These are phyloP conservation scores for Xylaria castorea DNA, from an alignment of 495 filamentous ascomycete species.

Conservation along the genomic window DNA sequence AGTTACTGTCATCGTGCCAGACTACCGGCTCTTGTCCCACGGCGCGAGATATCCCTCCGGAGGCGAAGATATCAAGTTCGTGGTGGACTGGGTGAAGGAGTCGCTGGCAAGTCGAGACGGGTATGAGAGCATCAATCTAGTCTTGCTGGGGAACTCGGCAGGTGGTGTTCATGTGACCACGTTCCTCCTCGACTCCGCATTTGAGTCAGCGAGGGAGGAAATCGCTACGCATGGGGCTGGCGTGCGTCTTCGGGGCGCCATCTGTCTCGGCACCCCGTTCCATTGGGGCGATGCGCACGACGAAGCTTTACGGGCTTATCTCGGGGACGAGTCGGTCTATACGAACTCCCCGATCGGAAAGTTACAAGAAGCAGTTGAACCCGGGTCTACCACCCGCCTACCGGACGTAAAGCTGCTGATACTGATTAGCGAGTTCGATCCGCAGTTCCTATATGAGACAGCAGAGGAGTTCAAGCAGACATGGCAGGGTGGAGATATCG, in stretches of 20 bases:
- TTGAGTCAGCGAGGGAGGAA: slow-evolving; percentile 37
- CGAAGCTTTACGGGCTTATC: slow-evolving; percentile 38
- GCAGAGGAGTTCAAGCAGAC: slow-evolving; percentile 41
- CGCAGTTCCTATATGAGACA: slow-evolving; percentile 43
- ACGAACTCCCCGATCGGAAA: slow-evolving; percentile 41
- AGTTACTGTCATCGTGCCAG: slow-evolving; percentile 46
- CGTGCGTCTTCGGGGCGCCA: slow-evolving; percentile 42
- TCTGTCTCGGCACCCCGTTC: slow-evolving; percentile 49
- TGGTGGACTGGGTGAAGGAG: slow-evolving; percentile 45
- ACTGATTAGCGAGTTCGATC: slow-evolving; percentile 49
- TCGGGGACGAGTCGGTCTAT: slow-evolving; percentile 37
- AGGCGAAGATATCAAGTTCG: slow-evolving; percentile 47
- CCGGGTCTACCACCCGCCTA: slow-evolving; percentile 35
- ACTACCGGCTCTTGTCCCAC: slow-evolving; percentile 51
- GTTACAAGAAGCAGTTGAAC: slow-evolving; percentile 35
- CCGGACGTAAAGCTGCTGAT: slow-evolving; percentile 38
- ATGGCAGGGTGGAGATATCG: slow-evolving; percentile 40
- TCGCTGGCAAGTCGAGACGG: slow-evolving; percentile 30
- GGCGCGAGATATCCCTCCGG: slow-evolving; percentile 49
- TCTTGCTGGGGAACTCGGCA: slow-evolving; percentile 52
- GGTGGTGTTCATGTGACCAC: slow-evolving; percentile 51
- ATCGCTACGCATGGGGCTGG: slow-evolving; percentile 28
- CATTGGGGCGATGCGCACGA: slow-evolving; percentile 39
- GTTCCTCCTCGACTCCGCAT: slow-evolving; percentile 42
- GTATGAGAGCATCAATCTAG: slow-evolving; percentile 43